Percentiles rank a stretch among this genome's conserved stretches.
These are phyloP conservation scores for Mortierella polycephala DNA, from an alignment of 371 early-diverging fungal genomes.

Conservation along the genomic window DNA sequence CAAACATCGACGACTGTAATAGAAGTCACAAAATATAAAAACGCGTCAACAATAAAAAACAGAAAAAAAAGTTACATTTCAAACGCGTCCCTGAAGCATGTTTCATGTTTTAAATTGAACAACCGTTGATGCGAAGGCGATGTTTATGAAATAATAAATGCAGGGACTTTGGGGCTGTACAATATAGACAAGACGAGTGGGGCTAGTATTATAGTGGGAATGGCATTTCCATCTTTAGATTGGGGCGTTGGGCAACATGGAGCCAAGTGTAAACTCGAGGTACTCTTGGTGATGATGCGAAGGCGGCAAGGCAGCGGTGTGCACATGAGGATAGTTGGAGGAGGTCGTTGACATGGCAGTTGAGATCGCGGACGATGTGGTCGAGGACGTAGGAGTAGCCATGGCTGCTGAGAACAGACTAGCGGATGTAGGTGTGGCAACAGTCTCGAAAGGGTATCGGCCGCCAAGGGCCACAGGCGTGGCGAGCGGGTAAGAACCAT, in stretches of 20 bases:
- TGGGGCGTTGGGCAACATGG: conserved; percentile 28
- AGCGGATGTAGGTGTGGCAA: conserved; percentile 6
- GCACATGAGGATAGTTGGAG: conserved; percentile 33
- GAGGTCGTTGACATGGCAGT: conserved; percentile 14
- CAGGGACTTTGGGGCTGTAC: neutral
- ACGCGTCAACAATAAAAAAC: no score
- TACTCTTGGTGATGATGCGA: conserved; percentile 55
- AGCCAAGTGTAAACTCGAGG: conserved; percentile 46
- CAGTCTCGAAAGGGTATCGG: conserved; percentile 23
- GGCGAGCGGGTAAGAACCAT: conserved; percentile 29
- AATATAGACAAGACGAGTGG: neutral
- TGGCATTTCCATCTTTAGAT: conserved; percentile 5
- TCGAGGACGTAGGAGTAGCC: conserved; percentile 12
- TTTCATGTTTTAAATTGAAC: no score
- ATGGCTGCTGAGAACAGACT: conserved; percentile 29
- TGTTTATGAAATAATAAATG: neutral
- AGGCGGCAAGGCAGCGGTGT: conserved; percentile 43
- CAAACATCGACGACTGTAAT: no score
- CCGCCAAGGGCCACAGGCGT: conserved; percentile 37
- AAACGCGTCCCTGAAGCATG: no score
- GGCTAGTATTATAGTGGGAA: neutral
- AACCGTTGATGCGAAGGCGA: no score
- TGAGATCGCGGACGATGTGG: conserved; percentile 15
- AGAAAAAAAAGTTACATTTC: no score
- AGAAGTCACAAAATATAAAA: no score